Evolutionary conservation across 352 stramenopile genomes (phyloP), one percentile per base, ranked within the genome.

Genomic region (Phytopythium kandeliae): DNA sequence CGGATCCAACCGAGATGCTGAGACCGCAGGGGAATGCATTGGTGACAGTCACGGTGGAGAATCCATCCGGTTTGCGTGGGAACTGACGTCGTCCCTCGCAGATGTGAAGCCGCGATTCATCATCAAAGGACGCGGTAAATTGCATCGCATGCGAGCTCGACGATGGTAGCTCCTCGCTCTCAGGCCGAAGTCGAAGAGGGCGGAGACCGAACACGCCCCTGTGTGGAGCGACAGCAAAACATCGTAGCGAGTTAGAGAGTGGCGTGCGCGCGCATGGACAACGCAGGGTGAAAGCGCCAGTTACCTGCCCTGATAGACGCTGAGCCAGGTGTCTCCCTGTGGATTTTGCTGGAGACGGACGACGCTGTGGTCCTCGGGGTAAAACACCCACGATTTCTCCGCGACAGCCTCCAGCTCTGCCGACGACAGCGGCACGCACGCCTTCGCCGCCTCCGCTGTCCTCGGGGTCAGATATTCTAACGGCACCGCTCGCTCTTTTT

Each of bases 201-300:
- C 80, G 69, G 36, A 92, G 53, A 1, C 78, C 80, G 59, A 88
- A 89, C 3, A 78, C 63, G 41, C 86, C 69, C 1, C 78, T 87
- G 5, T 42, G 55, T 46, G 16, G n/a, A n/a, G n/a, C n/a, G n/a
- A n/a, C n/a, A n/a, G n/a, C n/a, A n/a, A n/a, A n/a, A n/a, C n/a
- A n/a, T n/a, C n/a, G n/a, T n/a, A n/a, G n/a, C n/a, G 40, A 46
- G 22, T 2, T 8, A n/a, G 2, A 46, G n/a, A n/a, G n/a, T n/a
- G n/a, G n/a, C n/a, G n/a, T n/a, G n/a, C n/a, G n/a, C n/a, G n/a
- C n/a, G n/a, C n/a, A n/a, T n/a, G n/a, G 28, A 10, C 28, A 31
- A 31, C 4, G 9, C 28, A 54, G 35, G 28, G 43, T 10, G 26
- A 34, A 42, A 21, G 1, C 16, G 36, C 4, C 13, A 44, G 36